A percentile compares a stretch with the other conserved stretches of the same genome.
Evolutionary conservation across 768 basidiomycete species (phyloP).

Genomic region (Termitomyces sp.): DNA sequence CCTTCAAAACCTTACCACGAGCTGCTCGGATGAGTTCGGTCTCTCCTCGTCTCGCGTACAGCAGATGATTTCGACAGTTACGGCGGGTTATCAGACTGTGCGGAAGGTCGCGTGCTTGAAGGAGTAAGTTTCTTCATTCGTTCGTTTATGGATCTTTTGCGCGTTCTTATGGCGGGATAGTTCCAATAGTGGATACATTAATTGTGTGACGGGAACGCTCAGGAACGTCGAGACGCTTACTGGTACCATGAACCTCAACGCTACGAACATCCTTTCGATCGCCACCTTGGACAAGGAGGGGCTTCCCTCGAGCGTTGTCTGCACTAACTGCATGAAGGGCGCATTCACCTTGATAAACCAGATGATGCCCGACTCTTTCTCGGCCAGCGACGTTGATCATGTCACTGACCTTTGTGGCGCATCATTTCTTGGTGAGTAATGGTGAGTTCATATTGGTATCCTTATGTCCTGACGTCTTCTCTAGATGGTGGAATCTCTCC

Average conservation of each 20-base stretch:
- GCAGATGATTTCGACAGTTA: conserved; percentile 25
- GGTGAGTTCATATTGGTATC: not conserved
- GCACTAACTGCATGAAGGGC: conserved; percentile 44
- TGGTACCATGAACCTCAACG: conserved; percentile 23
- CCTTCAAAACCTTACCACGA: conserved; percentile 37
- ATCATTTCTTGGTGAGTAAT: conserved; percentile 34
- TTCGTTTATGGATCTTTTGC: not conserved
- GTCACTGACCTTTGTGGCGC: conserved; percentile 31
- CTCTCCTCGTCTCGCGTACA: conserved; percentile 12
- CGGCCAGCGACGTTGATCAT: conserved; percentile 16
- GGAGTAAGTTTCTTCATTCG: conserved; percentile 37
- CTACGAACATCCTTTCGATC: conserved; percentile 20
- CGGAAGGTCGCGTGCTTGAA: conserved; percentile 48
- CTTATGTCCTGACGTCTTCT: not conserved
- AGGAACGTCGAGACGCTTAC: conserved; percentile 37
- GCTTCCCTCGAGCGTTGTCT: conserved; percentile 28
- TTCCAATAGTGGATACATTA: conserved; percentile 22
- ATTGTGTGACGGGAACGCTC: conserved; percentile 52
- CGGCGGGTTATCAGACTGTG: conserved; percentile 40
- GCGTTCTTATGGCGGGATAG: not conserved
- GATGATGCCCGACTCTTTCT: conserved; percentile 27
- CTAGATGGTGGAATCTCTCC: conserved; percentile 19
- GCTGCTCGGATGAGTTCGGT: conserved; percentile 38
- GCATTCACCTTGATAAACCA: conserved; percentile 29
- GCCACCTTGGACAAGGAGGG: conserved; percentile 22